Evolutionary conservation across 768 basidiomycete species (phyloP), one percentile per base, ranked within the genome.

Genomic region (Mrakia gelida): DNA sequence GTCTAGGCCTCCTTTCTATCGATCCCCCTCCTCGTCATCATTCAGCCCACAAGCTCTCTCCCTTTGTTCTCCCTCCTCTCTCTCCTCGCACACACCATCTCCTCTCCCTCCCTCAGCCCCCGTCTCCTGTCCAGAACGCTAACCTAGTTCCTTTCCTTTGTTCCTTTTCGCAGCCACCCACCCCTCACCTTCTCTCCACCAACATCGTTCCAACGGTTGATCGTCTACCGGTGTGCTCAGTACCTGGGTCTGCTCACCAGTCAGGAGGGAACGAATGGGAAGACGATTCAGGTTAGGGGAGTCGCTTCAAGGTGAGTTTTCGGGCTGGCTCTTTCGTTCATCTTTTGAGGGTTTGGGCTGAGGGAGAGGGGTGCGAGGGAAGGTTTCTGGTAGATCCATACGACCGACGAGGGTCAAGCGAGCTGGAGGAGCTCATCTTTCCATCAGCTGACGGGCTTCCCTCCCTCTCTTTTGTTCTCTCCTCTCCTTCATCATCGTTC

Each of bases 161-260:
- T 72, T 49, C 10, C 38, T 54, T 72, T 13, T n/a, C 28, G 34
- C 54, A 78, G 77, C 18, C 72, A 72, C 28, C 63, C 72, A 16
- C 72, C 74, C 32, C 26, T 79, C 4, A 63, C 65, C 41, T 79
- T 75, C 68, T 71, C 59, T 16, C 75, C 78, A 3, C 68, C 67
- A 32, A 79, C 78, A 1, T 75, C 74, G 21, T 79, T 75, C 21
- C 78, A 79, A 26, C 78, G 78, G 1, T 56, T 68, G 26, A 75
- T 79, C 49, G 78, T 79, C 45, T 79, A 79, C 61, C 78, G 71
- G 43, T 79, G 78, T n/a, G 73, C 74, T 23, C 68, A 71, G 38
- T 79, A 75, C 59, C 68, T 79, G 45, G 78, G 78, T 32, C 73
- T 79, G 9, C 73, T 65, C 63, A 75, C 78, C 2, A 26, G 34